phyloP scores from a whole-genome alignment of 768 basidiomycete species.

The Lactarius vividus region DNA sequence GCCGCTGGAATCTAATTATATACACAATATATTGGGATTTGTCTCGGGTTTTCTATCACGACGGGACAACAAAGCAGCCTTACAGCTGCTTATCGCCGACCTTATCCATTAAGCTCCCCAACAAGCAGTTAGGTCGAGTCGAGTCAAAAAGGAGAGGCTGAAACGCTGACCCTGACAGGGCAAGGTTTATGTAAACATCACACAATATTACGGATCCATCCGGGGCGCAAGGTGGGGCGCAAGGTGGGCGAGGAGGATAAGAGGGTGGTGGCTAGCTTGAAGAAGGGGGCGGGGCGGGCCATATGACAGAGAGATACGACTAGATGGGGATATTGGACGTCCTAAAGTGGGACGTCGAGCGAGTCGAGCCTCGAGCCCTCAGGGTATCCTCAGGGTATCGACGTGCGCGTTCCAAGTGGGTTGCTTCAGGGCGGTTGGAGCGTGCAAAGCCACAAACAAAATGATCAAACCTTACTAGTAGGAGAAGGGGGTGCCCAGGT shows the following conservation, averaged over 20 bases:
- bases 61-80: background rate
- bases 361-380: background rate
- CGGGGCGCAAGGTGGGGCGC: background rate
- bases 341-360: background rate
- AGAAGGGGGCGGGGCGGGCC: background rate
- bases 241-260: background rate
- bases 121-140: background rate
- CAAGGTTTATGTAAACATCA: background rate
- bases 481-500: background rate
- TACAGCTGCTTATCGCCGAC: background rate
- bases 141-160: background rate
- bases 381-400: background rate
- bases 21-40: background rate
- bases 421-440: constrained; percentile 1
- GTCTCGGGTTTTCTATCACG: background rate
- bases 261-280: background rate
- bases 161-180: background rate
- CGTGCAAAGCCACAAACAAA: background rate
- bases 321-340: background rate
- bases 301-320: background rate
- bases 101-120: background rate
- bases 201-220: background rate
- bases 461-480: constrained; percentile 20
- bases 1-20: constrained; percentile 18
- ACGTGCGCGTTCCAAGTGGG: background rate